Evolutionary conservation across 139 green algal genomes (phyloP), one percentile per base, ranked within the genome.

Genomic region (Microglena sp.): DNA sequence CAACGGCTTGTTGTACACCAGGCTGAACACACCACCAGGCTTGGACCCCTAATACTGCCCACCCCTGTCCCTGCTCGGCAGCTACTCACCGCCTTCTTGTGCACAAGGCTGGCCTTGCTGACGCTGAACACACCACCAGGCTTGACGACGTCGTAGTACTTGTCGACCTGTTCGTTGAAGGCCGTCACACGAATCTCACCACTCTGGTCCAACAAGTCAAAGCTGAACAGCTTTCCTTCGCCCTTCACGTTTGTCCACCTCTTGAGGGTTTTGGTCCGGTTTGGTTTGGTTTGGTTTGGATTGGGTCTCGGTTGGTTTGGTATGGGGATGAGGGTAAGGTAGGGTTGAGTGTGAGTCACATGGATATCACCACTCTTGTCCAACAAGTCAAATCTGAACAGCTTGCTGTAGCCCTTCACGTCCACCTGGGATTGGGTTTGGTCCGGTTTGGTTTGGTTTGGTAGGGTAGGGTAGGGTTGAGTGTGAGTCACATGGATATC

Each of bases 371-470:
- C 86, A 1, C 84, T 63, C 7, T 68, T 67, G 66, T 96, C 89
- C 28, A 92, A 58, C 62, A 97, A 68, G 67, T 98, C 93, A 68
- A 97, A 96, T 45, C 67, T 88, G 74, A 98, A 95, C 24, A 98
- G 79, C 66, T 85, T 86, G 40, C 92, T 91, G 56, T 96, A 89
- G 18, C 87, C 86, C 8, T 24, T 5, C n/a, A 46, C 33, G 7
- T 33, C 57, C n/a, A n/a, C n/a, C n/a, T n/a, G n/a, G n/a, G n/a
- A n/a, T n/a, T n/a, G n/a, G n/a, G n/a, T n/a, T n/a, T n/a, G n/a
- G n/a, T n/a, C n/a, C n/a, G n/a, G n/a, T n/a, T n/a, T n/a, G n/a
- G n/a, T n/a, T n/a, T n/a, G n/a, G n/a, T n/a, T n/a, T n/a, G n/a
- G n/a, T n/a, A n/a, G n/a, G n/a, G n/a, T n/a, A n/a, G n/a, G n/a